Evolutionary conservation across 768 basidiomycete genomes (phyloP).

Genomic region (Trametes gibbosa): DNA sequence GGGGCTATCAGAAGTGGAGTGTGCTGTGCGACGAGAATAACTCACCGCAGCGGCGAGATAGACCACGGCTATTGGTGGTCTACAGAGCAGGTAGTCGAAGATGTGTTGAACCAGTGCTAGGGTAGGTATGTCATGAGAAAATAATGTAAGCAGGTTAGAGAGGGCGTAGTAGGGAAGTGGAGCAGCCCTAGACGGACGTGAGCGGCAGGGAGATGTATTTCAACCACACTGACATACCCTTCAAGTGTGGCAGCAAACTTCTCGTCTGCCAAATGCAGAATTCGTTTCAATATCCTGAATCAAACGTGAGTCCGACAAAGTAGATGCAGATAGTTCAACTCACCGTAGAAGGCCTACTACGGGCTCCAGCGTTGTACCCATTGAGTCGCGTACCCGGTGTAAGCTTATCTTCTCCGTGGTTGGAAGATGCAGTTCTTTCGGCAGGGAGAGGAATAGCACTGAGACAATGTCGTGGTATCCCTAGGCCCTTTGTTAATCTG

Average conservation of each 20-base stretch:
- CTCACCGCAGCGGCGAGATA: constrained; percentile 83
- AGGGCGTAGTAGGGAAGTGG: constrained; percentile 88
- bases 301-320: background rate
- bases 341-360: constrained; percentile 78
- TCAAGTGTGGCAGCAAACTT: constrained; percentile 67
- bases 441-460: constrained; percentile 75
- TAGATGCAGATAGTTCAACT: constrained; percentile 1
- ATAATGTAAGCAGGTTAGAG: constrained; percentile 85
- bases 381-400: constrained; percentile 80
- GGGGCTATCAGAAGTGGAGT: background rate
- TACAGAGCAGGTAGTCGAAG: constrained; percentile 84
- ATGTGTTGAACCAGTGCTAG: constrained; percentile 88
- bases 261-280: constrained; percentile 71
- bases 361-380: constrained; percentile 83
- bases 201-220: background rate
- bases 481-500: constrained; percentile 34
- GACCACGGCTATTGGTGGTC: constrained; percentile 77
- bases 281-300: constrained; percentile 66
- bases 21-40: constrained; percentile 12
- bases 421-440: constrained; percentile 50
- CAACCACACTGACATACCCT: constrained; percentile 40
- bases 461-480: constrained; percentile 93
- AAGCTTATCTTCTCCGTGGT: constrained; percentile 74
- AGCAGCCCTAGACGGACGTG: constrained; percentile 45
- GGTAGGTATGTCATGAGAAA: constrained; percentile 90